Base-by-base conservation (phyloP, 108 stramenopile genomes). In the Conticribra weissflogii region DNA sequence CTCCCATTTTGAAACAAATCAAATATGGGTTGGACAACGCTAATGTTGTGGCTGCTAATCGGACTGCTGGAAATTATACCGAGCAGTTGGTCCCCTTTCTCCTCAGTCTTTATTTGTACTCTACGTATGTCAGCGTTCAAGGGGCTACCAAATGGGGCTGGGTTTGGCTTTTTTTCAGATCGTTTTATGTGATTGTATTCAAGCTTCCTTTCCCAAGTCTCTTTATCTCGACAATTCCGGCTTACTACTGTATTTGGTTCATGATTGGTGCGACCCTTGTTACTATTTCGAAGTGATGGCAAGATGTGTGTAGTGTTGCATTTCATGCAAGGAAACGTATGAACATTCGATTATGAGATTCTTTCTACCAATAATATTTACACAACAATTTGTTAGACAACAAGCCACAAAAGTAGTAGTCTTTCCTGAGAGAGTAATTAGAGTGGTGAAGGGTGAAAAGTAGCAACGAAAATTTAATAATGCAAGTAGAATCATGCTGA, bases 211-310 rank as follows among this genome's bases (percentile, higher is more conserved):
- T 66, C 5, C 65, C 65, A 15, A 9, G n/a, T 2, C 52, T 66
- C 50, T 66, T 66, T 66, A 36, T 66, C 34, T 66, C 65, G 14
- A 66, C 65, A 9, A 41, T 66, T 27, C 65, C 65, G 16, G 65
- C 65, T 22, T 66, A 66, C 45, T 28, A 21, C 9, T 66, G 65
- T 54, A 54, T 66, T 54, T 66, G 54, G 53, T 19, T 4, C 15
- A 66, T 66, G 65, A 29, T 66, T 36, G 65, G 53, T 12, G 53
- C 18, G 0, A 36, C 53, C 24, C 24, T 66, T 29, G 41, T 25
- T 19, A 51, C 21, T 0, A 15, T 66, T 44, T 54, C 65, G 28
- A 45, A 15, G 45, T 17, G 19, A 9, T 66, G 59, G n/a, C n/a
- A n/a, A n/a, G n/a, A n/a, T n/a, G n/a, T n/a, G n/a, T n/a, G n/a